Evolutionary conservation across 1,284 basidiomycete species (phyloP).

Genomic region (Rugosomyces carneus): DNA sequence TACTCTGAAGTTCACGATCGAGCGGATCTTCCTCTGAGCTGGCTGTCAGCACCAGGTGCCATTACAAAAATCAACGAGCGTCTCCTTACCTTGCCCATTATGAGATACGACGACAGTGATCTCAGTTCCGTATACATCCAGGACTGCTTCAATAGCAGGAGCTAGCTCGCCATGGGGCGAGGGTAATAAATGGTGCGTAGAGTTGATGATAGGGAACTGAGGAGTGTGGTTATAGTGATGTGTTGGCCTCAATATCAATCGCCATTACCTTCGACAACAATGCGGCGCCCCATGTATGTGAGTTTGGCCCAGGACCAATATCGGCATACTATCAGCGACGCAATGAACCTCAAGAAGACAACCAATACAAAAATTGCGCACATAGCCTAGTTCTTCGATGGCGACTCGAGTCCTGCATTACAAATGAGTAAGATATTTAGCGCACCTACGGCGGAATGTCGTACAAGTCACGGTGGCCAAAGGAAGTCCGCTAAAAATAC

Average conservation of each 20-base stretch:
- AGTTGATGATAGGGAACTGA: conserved; percentile 87
- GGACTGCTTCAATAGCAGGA: conserved; percentile 85
- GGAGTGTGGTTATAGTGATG: not conserved
- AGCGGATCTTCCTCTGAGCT: conserved; percentile 75
- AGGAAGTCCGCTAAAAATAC: conserved; percentile 64
- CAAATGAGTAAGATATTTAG: not conserved
- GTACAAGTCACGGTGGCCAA: conserved; percentile 85
- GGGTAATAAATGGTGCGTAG: conserved; percentile 85
- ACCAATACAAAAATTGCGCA: conserved; percentile 30
- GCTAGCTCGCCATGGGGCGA: conserved; percentile 88
- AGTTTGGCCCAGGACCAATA: conserved; percentile 82
- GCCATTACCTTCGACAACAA: conserved; percentile 71
- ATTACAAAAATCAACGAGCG: conserved; percentile 2
- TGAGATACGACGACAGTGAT: conserved; percentile 85
- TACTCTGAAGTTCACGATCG: conserved; percentile 86
- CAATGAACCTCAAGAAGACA: not conserved
- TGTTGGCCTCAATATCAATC: not conserved
- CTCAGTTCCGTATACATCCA: conserved; percentile 78
- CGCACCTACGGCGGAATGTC: conserved; percentile 21
- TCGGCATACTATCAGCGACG: conserved; percentile 54
- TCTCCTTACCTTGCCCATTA: conserved; percentile 91
- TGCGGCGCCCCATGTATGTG: conserved; percentile 89
- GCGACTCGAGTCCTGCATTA: conserved; percentile 61
- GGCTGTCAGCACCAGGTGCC: not conserved
- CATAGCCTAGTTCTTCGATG: conserved; percentile 79